phyloP scores from a whole-genome alignment of 352 stramenopile species.

The Plasmopara muralis region DNA sequence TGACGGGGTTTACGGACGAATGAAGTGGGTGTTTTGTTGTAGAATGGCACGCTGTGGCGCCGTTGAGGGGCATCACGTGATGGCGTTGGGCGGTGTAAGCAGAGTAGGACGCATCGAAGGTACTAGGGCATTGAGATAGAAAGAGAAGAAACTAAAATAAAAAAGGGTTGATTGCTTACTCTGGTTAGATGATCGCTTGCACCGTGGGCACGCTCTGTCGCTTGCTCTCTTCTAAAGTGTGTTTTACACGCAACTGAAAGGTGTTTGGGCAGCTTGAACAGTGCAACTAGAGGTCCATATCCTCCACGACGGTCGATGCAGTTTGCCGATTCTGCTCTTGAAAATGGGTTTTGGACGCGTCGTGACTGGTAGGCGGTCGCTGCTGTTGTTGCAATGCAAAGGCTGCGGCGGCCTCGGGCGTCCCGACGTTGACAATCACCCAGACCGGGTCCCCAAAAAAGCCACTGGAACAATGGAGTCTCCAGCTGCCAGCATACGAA shows the following conservation, averaged over 20 bases:
- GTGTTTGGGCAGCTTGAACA: too few species aligned
- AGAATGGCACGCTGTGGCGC: constrained; percentile 25
- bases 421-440: constrained; percentile 64
- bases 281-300: constrained; percentile 37
- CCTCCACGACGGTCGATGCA: constrained; percentile 28
- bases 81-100: constrained; percentile 1
- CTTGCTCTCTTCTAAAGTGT: too few species aligned
- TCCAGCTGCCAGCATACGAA: constrained; percentile 71
- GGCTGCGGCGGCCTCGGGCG: constrained; percentile 14
- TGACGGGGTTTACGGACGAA: constrained; percentile 90
- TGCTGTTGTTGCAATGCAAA: constrained; percentile 26
- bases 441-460: constrained; percentile 78
- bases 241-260: too few species aligned
- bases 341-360: constrained; percentile 33
- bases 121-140: constrained; percentile 15
- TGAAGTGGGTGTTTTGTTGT: constrained; percentile 39
- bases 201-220: too few species aligned
- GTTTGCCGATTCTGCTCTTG: constrained; percentile 16
- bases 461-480: constrained; percentile 46
- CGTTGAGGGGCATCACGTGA: constrained; percentile 17
- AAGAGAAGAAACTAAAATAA: constrained; percentile 16
- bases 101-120: constrained; percentile 9
- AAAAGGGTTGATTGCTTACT: constrained; percentile 22
- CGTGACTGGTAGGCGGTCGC: constrained; percentile 13
- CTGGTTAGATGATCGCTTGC: constrained; percentile 1